phyloP scores from a whole-genome alignment of 129 eudicot species.

The Tagetes patula region DNA sequence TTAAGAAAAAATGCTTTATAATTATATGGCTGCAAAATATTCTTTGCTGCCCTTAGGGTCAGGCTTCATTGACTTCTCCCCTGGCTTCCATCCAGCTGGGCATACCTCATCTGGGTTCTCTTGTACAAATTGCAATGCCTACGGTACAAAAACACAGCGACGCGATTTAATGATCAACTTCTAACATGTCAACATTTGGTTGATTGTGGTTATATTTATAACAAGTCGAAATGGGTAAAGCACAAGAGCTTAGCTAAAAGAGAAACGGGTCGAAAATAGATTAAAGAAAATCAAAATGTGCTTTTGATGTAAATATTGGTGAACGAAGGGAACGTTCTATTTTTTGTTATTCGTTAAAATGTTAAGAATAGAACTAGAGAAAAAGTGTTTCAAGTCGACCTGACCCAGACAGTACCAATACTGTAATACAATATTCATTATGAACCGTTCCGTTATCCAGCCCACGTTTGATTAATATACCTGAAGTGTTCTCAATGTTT shows the following conservation, averaged over 20 bases:
- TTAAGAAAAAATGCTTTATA: neutral
- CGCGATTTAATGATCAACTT: neutral
- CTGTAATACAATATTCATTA: neutral
- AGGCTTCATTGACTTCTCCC: conserved; percentile 96
- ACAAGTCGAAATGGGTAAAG: neutral
- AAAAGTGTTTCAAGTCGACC: neutral
- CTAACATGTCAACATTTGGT: neutral
- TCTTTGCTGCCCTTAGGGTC: conserved; percentile 95
- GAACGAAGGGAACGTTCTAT: neutral
- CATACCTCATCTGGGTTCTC: conserved; percentile 99
- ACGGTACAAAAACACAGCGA: conserved; percentile 15
- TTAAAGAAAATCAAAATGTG: neutral
- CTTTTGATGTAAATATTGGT: neutral
- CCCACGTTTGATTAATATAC: conserved; percentile 32
- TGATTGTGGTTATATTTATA: neutral
- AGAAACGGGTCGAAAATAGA: neutral
- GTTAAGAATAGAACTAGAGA: neutral
- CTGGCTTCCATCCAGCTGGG: conserved; percentile 99
- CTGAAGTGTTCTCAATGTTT: conserved; percentile 94
- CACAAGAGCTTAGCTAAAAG: neutral
- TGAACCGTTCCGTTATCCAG: neutral
- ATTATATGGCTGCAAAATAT: conserved; percentile 74
- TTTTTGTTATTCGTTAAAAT: neutral
- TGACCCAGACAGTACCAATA: neutral
- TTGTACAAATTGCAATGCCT: conserved; percentile 97